Percentiles rank a stretch among this genome's conserved stretches.
These are phyloP conservation scores for Termitomyces sp. DNA, from an alignment of 768 basidiomycete species.

Conservation along the genomic window DNA sequence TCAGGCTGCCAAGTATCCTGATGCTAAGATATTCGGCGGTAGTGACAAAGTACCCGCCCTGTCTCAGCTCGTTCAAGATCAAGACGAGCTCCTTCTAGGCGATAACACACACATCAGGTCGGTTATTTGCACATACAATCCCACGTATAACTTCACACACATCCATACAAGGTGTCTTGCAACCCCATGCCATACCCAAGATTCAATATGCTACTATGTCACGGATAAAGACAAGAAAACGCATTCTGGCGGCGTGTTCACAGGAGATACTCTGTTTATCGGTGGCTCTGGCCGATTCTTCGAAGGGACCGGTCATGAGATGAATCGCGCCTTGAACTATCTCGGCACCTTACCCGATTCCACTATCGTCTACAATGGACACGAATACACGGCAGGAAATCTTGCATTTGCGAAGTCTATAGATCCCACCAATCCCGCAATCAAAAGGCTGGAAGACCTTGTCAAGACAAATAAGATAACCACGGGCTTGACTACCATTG, in stretches of 20 bases:
- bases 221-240: constrained; percentile 42
- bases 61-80: constrained; percentile 73
- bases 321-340: constrained; percentile 70
- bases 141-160: constrained; percentile 5
- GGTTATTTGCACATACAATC: background rate
- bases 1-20: constrained; percentile 38
- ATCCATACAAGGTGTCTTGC: constrained; percentile 57
- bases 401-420: constrained; percentile 65
- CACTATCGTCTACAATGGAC: constrained; percentile 83
- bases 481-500: constrained; percentile 82
- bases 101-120: constrained; percentile 57
- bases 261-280: constrained; percentile 90
- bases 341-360: constrained; percentile 71
- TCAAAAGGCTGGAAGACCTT: constrained; percentile 54
- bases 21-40: constrained; percentile 73
- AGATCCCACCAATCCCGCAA: constrained; percentile 52
- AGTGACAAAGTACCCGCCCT: constrained; percentile 62
- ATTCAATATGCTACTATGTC: constrained; percentile 89
- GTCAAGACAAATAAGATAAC: constrained; percentile 56
- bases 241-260: constrained; percentile 79
- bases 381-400: constrained; percentile 83
- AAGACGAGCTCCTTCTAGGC: constrained; percentile 73
- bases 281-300: constrained; percentile 94
- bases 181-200: constrained; percentile 93
- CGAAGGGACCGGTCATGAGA: constrained; percentile 75